Conservation (phyloP, 768 basidiomycete genomes). For the Pisolithus orientalis region DNA sequence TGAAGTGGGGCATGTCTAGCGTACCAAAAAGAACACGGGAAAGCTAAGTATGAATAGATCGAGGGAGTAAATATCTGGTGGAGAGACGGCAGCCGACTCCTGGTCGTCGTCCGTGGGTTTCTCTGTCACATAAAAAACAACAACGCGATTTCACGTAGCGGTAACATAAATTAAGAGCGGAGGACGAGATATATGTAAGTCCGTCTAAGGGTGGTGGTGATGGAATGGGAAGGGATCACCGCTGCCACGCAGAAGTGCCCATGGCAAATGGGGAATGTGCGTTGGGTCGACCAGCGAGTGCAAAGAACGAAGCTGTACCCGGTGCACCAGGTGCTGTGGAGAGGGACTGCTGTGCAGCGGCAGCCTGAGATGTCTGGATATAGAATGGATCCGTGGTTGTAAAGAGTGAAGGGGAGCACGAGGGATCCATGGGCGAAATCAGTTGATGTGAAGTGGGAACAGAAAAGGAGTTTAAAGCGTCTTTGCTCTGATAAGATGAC, state of each 20-base stretch:
- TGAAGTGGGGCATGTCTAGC: too few species aligned
- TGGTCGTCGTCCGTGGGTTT: not conserved
- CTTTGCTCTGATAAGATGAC: conserved; percentile 15
- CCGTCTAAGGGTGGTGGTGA: not conserved
- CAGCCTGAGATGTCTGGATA: conserved; percentile 35
- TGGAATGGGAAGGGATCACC: not conserved
- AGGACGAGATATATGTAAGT: not conserved
- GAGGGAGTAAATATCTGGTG: too few species aligned
- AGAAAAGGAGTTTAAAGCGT: conserved; percentile 18
- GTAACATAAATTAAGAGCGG: not conserved
- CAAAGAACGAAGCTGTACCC: conserved; percentile 25
- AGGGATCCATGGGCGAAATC: conserved; percentile 16
- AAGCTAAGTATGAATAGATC: too few species aligned
- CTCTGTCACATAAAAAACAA: not conserved
- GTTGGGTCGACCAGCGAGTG: conserved; percentile 31
- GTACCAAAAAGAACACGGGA: too few species aligned
- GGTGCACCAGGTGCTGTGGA: not conserved
- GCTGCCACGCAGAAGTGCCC: conserved; percentile 22
- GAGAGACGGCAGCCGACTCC: too few species aligned
- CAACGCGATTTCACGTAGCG: not conserved
- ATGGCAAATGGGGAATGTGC: conserved; percentile 36
- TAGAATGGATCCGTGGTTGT: conserved; percentile 47
- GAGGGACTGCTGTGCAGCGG: conserved; percentile 26
- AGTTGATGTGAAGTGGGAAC: conserved; percentile 7
- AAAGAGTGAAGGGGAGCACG: conserved; percentile 28